These are phyloP conservation scores for Mortierella sp. DNA, from an alignment of 371 early-diverging fungal genomes.

Conservation along the genomic window DNA sequence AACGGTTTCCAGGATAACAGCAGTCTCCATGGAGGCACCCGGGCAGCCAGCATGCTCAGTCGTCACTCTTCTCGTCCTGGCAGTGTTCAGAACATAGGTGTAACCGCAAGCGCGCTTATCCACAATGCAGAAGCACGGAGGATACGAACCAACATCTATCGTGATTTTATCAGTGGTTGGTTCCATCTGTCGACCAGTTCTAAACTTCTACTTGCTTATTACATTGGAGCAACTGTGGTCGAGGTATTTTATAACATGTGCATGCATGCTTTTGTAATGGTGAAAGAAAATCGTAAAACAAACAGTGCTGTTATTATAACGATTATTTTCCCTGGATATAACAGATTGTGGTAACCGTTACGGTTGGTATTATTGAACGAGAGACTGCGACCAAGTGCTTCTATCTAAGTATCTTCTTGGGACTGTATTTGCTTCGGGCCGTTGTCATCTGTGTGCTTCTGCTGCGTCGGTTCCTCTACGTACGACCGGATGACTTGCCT, in stretches of 20 bases:
- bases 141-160: slow-evolving; percentile 25
- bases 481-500: slow-evolving; percentile 46
- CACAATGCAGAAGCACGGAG: slow-evolving; percentile 26
- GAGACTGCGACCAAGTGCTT: slow-evolving; percentile 15
- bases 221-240: slow-evolving; percentile 22
- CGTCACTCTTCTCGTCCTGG: slow-evolving; percentile 29
- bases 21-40: slow-evolving; percentile 1
- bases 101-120: slow-evolving; percentile 24
- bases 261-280: too few species aligned
- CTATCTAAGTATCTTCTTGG: slow-evolving; percentile 27
- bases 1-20: background rate
- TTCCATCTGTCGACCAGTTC: slow-evolving; percentile 44
- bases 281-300: too few species aligned
- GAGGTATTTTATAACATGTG: slow-evolving; percentile 29
- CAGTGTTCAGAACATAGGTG: slow-evolving; percentile 16
- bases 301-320: background rate
- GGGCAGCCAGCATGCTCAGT: slow-evolving; percentile 29
- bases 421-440: slow-evolving; percentile 34
- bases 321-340: background rate
- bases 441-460: slow-evolving; percentile 22
- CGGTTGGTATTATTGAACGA: slow-evolving; percentile 28
- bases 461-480: slow-evolving; percentile 40
- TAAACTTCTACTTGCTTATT: slow-evolving; percentile 29
- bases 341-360: slow-evolving; percentile 26
- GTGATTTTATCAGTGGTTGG: slow-evolving; percentile 38